Conservation (phyloP, 805 yeast species). For the Blastobotrys peoriensis region DNA sequence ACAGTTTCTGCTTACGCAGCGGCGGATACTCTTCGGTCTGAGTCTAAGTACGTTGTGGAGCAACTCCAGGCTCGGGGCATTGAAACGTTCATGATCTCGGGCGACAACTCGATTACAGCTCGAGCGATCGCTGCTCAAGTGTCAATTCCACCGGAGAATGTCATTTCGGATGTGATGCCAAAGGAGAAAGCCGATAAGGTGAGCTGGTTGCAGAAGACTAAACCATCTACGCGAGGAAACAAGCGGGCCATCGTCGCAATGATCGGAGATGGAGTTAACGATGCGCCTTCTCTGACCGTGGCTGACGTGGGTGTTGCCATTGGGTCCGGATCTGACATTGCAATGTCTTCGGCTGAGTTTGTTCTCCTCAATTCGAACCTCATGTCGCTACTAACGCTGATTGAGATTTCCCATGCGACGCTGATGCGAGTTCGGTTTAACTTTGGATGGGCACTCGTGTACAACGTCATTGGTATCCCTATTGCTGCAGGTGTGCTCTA, state of each 20-base stretch:
- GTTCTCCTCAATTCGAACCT: constrained; percentile 50
- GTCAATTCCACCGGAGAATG: constrained; percentile 46
- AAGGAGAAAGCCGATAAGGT: constrained; percentile 62
- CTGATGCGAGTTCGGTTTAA: constrained; percentile 71
- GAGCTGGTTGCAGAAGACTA: constrained; percentile 45
- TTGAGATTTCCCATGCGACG: constrained; percentile 65
- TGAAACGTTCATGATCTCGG: constrained; percentile 70
- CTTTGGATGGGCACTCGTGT: constrained; percentile 80
- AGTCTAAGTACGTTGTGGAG: constrained; percentile 47
- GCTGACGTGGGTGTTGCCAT: constrained; percentile 77
- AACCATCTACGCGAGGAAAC: constrained; percentile 10
- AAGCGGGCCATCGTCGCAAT: constrained; percentile 50
- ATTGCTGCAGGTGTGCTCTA: constrained; percentile 89
- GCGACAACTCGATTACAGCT: constrained; percentile 66
- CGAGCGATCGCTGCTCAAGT: constrained; percentile 57
- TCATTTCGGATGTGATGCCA: constrained; percentile 68
- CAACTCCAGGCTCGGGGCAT: constrained; percentile 38
- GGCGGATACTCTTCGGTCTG: constrained; percentile 49
- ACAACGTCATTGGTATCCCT: constrained; percentile 82
- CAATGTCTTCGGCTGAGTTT: constrained; percentile 68
- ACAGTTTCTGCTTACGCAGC: constrained; percentile 46
- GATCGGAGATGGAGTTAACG: constrained; percentile 83
- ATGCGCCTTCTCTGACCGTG: constrained; percentile 70
- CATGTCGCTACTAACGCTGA: constrained; percentile 46
- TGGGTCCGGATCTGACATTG: constrained; percentile 71